Evolutionary conservation across 2,329 filamentous ascomycete genomes (phyloP).

Genomic region (Coniella lustricola): DNA sequence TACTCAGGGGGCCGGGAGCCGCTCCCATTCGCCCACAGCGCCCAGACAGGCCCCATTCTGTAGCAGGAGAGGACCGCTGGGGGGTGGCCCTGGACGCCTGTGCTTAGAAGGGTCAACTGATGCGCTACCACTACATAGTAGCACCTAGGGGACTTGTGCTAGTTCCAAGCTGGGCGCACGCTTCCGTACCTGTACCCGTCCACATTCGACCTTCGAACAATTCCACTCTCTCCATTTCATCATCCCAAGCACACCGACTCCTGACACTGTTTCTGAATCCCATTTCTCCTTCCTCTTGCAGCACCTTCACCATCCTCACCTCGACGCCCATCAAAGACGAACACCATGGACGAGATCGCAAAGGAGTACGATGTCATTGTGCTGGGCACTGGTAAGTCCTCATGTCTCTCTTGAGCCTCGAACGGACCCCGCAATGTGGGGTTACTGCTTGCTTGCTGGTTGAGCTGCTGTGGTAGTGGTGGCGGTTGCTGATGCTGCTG

Average conservation of each 20-base stretch:
- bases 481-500: too few species aligned
- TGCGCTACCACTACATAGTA: not conserved
- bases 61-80: slow-evolving; percentile 1
- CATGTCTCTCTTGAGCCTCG: slow-evolving; percentile 30
- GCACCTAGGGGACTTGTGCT: too few species aligned
- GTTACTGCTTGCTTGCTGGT: slow-evolving; percentile 16
- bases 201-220: slow-evolving; percentile 11
- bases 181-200: too few species aligned
- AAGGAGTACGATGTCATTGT: slow-evolving; percentile 99
- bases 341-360: slow-evolving; percentile 89
- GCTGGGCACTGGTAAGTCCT: slow-evolving; percentile 73
- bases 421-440: slow-evolving; percentile 22
- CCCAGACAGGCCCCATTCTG: not conserved
- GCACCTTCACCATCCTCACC: slow-evolving; percentile 16
- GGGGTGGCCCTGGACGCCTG: not conserved
- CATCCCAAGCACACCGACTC: slow-evolving; percentile 2
- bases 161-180: slow-evolving; percentile 1
- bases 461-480: not conserved
- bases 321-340: slow-evolving; percentile 2
- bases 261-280: slow-evolving; percentile 6
- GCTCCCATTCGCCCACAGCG: slow-evolving; percentile 1
- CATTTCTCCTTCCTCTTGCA: slow-evolving; percentile 5
- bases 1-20: slow-evolving; percentile 1
- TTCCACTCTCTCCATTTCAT: slow-evolving; percentile 12
- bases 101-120: too few species aligned